phyloP scores from a whole-genome alignment of 768 basidiomycete species.

The Exidia glandulosa region DNA sequence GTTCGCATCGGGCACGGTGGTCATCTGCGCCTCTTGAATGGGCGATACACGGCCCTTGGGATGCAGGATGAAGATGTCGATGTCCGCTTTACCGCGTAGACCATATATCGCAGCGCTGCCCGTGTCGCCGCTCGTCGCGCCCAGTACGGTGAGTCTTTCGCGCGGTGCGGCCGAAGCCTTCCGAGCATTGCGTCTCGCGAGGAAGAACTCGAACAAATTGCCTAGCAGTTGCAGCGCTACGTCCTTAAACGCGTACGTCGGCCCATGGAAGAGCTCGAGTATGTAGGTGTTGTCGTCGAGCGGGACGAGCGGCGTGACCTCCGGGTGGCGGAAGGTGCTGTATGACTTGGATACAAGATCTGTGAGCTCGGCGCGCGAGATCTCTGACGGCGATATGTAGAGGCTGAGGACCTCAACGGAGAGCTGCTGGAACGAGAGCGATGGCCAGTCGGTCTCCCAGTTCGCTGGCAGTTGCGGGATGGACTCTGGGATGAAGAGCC shows the following conservation, averaged over 20 bases:
- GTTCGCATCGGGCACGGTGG: constrained; percentile 87
- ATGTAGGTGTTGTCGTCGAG: constrained; percentile 60
- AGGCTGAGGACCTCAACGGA: constrained; percentile 78
- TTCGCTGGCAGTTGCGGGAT: constrained; percentile 74
- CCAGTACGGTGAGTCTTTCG: constrained; percentile 84
- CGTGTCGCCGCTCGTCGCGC: constrained; percentile 96
- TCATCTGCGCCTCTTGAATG: constrained; percentile 99
- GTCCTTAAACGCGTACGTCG: constrained; percentile 98
- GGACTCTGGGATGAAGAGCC: constrained; percentile 83
- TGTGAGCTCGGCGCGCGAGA: constrained; percentile 61
- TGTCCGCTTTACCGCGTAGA: constrained; percentile 81
- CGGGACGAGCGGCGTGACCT: constrained; percentile 70
- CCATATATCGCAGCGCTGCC: constrained; percentile 99
- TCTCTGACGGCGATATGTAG: constrained; percentile 75
- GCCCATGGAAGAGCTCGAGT: constrained; percentile 92
- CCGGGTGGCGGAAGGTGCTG: constrained; percentile 70
- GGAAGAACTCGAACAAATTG: constrained; percentile 93
- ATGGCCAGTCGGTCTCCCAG: constrained; percentile 72
- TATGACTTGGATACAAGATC: constrained; percentile 74
- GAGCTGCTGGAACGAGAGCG: constrained; percentile 71
- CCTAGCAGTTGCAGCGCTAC: constrained; percentile 93
- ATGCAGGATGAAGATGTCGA: constrained; percentile 97
- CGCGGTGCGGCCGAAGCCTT: constrained; percentile 41
- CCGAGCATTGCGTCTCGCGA: constrained; percentile 63
- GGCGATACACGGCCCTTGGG: constrained; percentile 94